phyloP scores from a whole-genome alignment of 2,329 filamentous ascomycete species.

The Trematosphaeria pertusa region DNA sequence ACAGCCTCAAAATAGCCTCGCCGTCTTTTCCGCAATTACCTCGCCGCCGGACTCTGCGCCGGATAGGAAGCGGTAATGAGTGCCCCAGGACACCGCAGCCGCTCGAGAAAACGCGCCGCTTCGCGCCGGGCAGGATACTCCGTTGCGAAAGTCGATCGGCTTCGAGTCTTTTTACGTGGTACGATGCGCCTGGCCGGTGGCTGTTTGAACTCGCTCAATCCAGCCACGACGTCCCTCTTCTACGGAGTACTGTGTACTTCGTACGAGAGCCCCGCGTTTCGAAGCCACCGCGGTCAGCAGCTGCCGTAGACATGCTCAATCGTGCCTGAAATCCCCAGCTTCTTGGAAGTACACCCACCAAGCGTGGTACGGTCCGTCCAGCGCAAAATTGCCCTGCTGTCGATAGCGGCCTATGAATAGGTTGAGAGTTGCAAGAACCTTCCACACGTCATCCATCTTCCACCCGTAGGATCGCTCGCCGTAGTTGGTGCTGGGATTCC shows the following conservation, averaged over 20 bases:
- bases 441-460: conserved; percentile 22
- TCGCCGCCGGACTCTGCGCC: not conserved
- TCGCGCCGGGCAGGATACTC: not conserved
- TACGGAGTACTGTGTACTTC: not conserved
- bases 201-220: conserved; percentile 5
- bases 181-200: not conserved
- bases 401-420: conserved; percentile 39
- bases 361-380: conserved; percentile 27
- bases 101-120: not conserved
- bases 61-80: not conserved
- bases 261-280: not conserved
- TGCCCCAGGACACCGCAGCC: not conserved
- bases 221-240: not conserved
- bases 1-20: conserved; percentile 4
- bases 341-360: no score
- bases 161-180: not conserved
- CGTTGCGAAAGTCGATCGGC: not conserved
- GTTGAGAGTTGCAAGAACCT: conserved; percentile 36
- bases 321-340: no score
- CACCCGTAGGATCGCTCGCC: conserved; percentile 32
- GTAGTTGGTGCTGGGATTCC: not conserved
- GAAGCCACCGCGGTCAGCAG: no score
- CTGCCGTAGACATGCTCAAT: no score
- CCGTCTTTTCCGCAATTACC: not conserved
- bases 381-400: conserved; percentile 30